A percentile compares a stretch with the other conserved stretches of the same genome.
phyloP scores from a whole-genome alignment of 2,329 filamentous ascomycete genomes.

The Metarhizium rileyi region DNA sequence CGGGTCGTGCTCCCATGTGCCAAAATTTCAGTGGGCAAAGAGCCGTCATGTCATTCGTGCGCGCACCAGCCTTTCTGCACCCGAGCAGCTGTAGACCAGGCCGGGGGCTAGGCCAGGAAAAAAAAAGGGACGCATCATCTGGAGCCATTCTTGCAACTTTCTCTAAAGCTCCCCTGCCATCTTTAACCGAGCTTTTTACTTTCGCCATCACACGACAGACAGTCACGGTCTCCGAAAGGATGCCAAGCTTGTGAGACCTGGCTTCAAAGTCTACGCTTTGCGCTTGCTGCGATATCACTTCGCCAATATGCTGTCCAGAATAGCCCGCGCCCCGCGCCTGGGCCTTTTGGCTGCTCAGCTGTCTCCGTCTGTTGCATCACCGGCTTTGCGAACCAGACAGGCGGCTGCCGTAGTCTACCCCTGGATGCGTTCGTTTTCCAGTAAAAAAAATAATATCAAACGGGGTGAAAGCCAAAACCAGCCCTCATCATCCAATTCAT shows the following conservation, averaged over 20 bases:
- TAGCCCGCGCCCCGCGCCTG: conserved; percentile 23
- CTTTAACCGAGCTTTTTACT: neutral
- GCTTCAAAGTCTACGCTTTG: neutral
- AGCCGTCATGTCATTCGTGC: conserved; percentile 1
- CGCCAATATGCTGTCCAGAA: conserved; percentile 30
- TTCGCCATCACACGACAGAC: neutral
- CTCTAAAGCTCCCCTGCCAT: neutral
- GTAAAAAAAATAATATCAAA: conserved; percentile 8
- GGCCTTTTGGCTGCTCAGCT: conserved; percentile 21
- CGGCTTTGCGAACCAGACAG: conserved; percentile 17
- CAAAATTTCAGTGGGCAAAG: conserved; percentile 2
- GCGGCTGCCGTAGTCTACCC: conserved; percentile 14
- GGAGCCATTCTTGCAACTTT: neutral
- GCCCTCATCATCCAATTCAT: conserved; percentile 1
- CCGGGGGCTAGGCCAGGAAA: neutral
- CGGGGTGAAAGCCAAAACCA: conserved; percentile 4
- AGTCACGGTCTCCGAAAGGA: neutral
- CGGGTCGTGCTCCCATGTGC: neutral
- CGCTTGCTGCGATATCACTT: neutral
- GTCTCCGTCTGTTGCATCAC: conserved; percentile 15
- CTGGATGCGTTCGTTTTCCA: conserved; percentile 21
- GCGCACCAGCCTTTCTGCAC: neutral
- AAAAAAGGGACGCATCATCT: neutral
- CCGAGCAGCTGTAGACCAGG: neutral
- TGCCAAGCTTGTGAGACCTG: conserved; percentile 2